Evolutionary conservation across 306 rosid genomes (phyloP).

Genomic region (Clitoria ternatea): DNA sequence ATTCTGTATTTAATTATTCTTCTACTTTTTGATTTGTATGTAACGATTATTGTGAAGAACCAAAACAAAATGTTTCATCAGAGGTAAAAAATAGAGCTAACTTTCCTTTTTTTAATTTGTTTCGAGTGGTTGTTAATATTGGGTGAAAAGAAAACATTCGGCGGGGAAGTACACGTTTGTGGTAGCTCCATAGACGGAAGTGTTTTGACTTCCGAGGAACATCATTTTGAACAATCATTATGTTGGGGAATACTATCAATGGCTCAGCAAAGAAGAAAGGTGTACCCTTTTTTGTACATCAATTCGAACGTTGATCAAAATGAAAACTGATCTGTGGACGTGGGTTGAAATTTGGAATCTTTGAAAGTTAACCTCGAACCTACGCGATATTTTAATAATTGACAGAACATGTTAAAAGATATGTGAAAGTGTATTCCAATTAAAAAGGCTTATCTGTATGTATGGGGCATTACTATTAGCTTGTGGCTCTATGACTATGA

Average conservation of each 20-base stretch:
- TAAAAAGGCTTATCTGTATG: background rate
- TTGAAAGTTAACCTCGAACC: background rate
- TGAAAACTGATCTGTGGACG: background rate
- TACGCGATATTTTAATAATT: background rate
- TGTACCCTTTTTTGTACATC: background rate
- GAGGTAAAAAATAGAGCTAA: constrained; percentile 21
- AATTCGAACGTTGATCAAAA: constrained; percentile 15
- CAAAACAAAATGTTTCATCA: background rate
- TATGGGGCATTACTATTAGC: constrained; percentile 22
- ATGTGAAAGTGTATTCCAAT: background rate
- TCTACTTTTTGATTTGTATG: constrained; percentile 42
- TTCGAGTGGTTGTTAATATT: background rate
- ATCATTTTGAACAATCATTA: constrained; percentile 39
- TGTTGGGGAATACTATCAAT: constrained; percentile 29
- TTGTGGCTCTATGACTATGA: constrained; percentile 17
- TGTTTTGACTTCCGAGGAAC: constrained; percentile 33
- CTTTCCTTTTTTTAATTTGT: background rate
- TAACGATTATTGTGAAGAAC: constrained; percentile 36
- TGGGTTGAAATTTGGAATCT: constrained; percentile 6
- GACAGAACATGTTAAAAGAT: background rate
- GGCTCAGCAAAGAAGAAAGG: constrained; percentile 20
- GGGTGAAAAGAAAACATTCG: constrained; percentile 26
- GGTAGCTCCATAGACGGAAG: constrained; percentile 21
- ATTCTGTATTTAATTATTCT: constrained; percentile 39
- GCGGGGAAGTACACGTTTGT: constrained; percentile 35